Base-by-base conservation (phyloP, 2,329 filamentous ascomycete species). In the Clonostachys rosea region DNA sequence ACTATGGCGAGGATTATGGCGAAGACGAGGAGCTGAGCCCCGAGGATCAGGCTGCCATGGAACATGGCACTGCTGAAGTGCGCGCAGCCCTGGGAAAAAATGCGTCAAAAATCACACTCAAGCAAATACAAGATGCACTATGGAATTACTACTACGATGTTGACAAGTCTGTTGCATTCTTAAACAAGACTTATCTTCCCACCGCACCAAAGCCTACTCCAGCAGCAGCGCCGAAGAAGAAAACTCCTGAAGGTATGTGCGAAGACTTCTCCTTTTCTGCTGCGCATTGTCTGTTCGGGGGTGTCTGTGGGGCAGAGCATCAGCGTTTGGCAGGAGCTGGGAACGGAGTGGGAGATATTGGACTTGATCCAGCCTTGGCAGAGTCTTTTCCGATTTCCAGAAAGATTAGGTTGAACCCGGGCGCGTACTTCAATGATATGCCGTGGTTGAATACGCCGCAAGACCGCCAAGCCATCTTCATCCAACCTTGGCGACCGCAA, bases 91-190 rank as follows among this genome's bases (percentile, higher is more conserved):
- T 96, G n/a, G 86, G 83, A 7, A 65, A 70, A 10, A 74, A 80
- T 50, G 72, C 76, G 34, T 69, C 69, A 53, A 82, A 79, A 51
- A 75, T 85, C 56, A 78, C 75, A 35, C 69, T 65, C 42, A 65
- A 60, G 36, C 86, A 96, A 60, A 92, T 96, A 52, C 83, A 95
- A 63, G 92, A 97, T 51, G 81, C 91, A 0, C 68, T 99, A 14
- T 97, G 91, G 90, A 83, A 99, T 67, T 96, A 96, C 66, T 97
- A 92, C 65, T 97, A 91, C 63, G 91, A 99, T 58, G 76, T 96
- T 33, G 86, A 84, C 48, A 96, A 96, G 66, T 83, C 89, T 1
- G 86, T 95, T 36, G 76, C 79, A 48, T 96, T 95, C 60, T 68
- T 99, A 49, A 79, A 83, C 52, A 87, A 84, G 75, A 84, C 74